Base-by-base conservation (phyloP, 2,329 filamentous ascomycete genomes). In the Colletotrichum sp. region DNA sequence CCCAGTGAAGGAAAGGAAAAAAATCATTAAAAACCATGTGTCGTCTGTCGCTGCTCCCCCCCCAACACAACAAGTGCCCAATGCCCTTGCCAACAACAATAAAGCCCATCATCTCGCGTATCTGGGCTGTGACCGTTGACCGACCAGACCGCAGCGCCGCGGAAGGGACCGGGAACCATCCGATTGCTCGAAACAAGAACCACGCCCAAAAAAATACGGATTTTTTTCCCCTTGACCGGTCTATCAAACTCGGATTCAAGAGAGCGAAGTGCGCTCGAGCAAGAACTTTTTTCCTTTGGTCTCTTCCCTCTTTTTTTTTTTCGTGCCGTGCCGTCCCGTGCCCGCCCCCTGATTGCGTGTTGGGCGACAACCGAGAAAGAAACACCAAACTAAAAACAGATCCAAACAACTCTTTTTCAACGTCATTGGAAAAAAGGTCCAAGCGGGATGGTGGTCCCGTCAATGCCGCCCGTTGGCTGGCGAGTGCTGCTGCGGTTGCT, bases 111-210 rank as follows among this genome's bases (percentile, higher is more conserved):
- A 64, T 64, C 22, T 64, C 57, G 71, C 66, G 71, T 55, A 44
- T 44, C 39, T 24, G 36, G 32, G 15, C 26, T 62, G 13, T 48
- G 32, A 55, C 26, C 32, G 8, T 59, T 62, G 60, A 48, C 34
- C 30, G 57, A 34, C 57, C 39, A 34, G 26, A 22, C 48, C 26
- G 44, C 55, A 28, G 44, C 62, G 36, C 24, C 62, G 44, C 39
- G 72, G 63, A 34, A 48, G 39, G 28, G 62, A 22, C 15, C 68
- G 68, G 68, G 52, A 52, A 24, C 36, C 36, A 67, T 63, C 68
- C 72, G 72, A 72, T 67, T 63, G 72, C 69, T 44, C 48, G 48
- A 52, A 71, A 74, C 44, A 32, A 15, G 59, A 59, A 22, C 39
- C 18, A 4, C 39, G 39, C 39, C 39, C 39, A n/a, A 48, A 48